Percentiles rank a stretch among this genome's conserved stretches.
Conservation (phyloP, 2,329 filamentous ascomycete species). For the Hypoxylon sp. region DNA sequence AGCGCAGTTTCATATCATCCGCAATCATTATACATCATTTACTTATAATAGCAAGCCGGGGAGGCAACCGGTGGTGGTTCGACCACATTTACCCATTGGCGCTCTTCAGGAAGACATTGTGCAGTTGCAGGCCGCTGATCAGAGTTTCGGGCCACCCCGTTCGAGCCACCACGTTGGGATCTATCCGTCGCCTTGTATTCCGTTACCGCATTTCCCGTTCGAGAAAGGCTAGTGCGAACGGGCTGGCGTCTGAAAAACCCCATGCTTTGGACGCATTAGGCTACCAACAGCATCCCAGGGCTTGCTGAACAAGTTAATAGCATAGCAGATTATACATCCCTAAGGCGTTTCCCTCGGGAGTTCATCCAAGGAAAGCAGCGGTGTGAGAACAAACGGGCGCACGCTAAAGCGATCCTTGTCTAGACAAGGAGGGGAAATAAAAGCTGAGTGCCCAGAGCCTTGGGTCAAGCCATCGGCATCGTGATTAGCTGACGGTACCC, state of each 20-base stretch:
- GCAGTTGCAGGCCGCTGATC: constrained; percentile 49
- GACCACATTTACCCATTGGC: constrained; percentile 42
- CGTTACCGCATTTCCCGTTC: constrained; percentile 52
- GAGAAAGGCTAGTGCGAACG: constrained; percentile 48
- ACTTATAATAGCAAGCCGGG: constrained; percentile 39
- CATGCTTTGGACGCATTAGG: constrained; percentile 49
- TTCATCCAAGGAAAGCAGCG: constrained; percentile 51
- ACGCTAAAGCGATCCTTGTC: constrained; percentile 44
- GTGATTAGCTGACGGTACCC: constrained; percentile 50
- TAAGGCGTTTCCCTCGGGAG: constrained; percentile 27
- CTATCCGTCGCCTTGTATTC: constrained; percentile 55
- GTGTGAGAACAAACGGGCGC: constrained; percentile 51
- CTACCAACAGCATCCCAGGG: constrained; percentile 44
- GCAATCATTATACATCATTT: constrained; percentile 34
- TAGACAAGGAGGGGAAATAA: constrained; percentile 48
- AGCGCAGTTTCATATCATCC: constrained; percentile 38
- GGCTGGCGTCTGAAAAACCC: constrained; percentile 43
- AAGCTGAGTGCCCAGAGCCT: constrained; percentile 52
- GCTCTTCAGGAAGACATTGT: constrained; percentile 36
- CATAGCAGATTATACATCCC: constrained; percentile 38
- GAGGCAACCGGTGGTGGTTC: constrained; percentile 34
- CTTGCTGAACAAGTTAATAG: constrained; percentile 49
- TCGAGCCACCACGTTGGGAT: constrained; percentile 55
- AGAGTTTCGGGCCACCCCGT: constrained; percentile 55
- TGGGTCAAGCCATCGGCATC: constrained; percentile 51